A percentile compares a stretch with the other conserved stretches of the same genome.
These are phyloP conservation scores for Salix udensis DNA, from an alignment of 345 rosid species.

Conservation along the genomic window DNA sequence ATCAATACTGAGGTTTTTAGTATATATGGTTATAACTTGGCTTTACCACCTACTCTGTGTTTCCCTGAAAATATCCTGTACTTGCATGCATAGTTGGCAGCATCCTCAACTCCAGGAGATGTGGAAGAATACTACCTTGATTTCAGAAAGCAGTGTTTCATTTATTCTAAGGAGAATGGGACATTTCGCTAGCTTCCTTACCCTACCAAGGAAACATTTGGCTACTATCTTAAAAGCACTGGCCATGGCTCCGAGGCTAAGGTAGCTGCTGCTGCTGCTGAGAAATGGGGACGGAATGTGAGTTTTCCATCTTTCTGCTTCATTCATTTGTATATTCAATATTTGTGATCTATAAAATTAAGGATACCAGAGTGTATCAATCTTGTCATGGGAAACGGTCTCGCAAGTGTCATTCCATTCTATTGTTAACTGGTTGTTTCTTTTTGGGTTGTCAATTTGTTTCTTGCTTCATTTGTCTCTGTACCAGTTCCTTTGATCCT, in stretches of 20 bases:
- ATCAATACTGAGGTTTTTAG: not conserved
- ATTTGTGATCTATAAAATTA: not conserved
- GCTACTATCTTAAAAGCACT: constrained; percentile 65
- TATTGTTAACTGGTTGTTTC: no score
- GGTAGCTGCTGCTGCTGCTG: constrained; percentile 60
- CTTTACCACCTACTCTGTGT: not conserved
- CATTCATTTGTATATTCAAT: not conserved
- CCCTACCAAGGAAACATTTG: constrained; percentile 92
- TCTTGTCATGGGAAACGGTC: not conserved
- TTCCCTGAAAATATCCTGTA: not conserved
- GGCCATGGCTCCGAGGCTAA: constrained; percentile 92
- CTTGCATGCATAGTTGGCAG: constrained; percentile 37
- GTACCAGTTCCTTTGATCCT: no score
- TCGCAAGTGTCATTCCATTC: not conserved
- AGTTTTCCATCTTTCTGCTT: constrained; percentile 23
- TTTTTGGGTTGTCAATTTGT: no score
- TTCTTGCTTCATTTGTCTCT: no score
- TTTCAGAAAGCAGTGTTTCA: constrained; percentile 87
- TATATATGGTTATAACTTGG: not conserved
- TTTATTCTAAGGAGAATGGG: constrained; percentile 64
- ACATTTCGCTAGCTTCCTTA: constrained; percentile 86
- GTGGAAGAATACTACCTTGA: constrained; percentile 81
- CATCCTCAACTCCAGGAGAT: constrained; percentile 47
- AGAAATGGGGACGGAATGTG: constrained; percentile 99
- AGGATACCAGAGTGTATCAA: not conserved